Evolutionary conservation across 495 filamentous ascomycete species (phyloP).

Genomic region (Trichoderma asperelloides): DNA sequence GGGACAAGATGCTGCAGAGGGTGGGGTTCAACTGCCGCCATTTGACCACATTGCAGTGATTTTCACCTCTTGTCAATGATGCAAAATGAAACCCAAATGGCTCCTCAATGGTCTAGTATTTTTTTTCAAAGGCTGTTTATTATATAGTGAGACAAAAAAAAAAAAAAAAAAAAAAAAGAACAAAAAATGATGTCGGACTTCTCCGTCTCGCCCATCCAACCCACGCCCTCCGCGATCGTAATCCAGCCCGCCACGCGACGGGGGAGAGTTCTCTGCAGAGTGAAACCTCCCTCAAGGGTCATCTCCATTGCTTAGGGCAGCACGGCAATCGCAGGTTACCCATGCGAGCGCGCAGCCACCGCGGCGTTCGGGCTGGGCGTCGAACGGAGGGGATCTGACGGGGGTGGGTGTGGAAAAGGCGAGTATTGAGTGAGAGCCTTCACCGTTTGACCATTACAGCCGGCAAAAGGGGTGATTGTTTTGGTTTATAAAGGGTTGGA

Average conservation of each 20-base stretch:
- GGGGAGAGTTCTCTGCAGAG: constrained; percentile 45
- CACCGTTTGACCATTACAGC: constrained; percentile 44
- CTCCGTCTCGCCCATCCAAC: constrained; percentile 36
- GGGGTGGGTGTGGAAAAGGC: constrained; percentile 33
- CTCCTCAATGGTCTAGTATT: not conserved
- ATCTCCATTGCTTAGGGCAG: constrained; percentile 42
- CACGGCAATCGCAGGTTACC: constrained; percentile 41
- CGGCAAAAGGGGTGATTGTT: constrained; percentile 6
- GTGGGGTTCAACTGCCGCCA: not conserved
- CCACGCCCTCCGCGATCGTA: constrained; percentile 43
- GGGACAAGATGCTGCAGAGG: not conserved
- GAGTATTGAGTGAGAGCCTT: constrained; percentile 37
- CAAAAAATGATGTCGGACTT: constrained; percentile 36
- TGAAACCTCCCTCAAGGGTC: constrained; percentile 41
- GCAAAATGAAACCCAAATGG: not conserved
- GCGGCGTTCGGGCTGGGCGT: constrained; percentile 45
- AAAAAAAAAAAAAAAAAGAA: constrained; percentile 24
- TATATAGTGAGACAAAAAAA: constrained; percentile 15
- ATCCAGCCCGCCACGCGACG: constrained; percentile 45
- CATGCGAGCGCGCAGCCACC: constrained; percentile 41
- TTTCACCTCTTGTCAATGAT: constrained; percentile 12
- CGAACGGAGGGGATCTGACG: constrained; percentile 37
- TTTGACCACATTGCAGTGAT: not conserved
- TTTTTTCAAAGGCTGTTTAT: constrained; percentile 11
- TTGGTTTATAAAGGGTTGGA: constrained; percentile 14